Evolutionary conservation across 768 basidiomycete genomes (phyloP).

Genomic region (Phaffia tasmanica): DNA sequence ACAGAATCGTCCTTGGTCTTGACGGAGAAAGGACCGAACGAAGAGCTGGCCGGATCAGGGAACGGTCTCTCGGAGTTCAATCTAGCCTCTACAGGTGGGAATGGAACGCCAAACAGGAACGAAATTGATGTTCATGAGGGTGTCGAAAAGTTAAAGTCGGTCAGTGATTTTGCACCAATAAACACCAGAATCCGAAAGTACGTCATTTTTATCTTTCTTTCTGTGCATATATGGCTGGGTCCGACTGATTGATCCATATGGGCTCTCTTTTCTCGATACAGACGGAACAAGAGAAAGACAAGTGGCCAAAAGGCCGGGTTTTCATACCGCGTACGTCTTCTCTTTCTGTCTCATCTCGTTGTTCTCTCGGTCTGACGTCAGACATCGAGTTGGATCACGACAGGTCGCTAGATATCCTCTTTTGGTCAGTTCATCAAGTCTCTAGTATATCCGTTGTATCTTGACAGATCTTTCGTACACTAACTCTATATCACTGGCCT

Average conservation of each 20-base stretch:
- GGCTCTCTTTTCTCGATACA: not conserved
- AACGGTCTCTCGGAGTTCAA: constrained; percentile 44
- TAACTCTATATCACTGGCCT: constrained; percentile 11
- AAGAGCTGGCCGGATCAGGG: constrained; percentile 36
- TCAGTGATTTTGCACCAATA: constrained; percentile 50
- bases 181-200: constrained; percentile 72
- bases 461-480: not conserved
- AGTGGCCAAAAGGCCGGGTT: constrained; percentile 48
- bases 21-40: constrained; percentile 42
- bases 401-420: constrained; percentile 2
- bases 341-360: not conserved
- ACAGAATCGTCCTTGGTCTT: constrained; percentile 30
- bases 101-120: constrained; percentile 12
- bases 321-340: constrained; percentile 26
- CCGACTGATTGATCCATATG: constrained; percentile 58
- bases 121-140: constrained; percentile 26
- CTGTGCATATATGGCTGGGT: constrained; percentile 36
- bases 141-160: constrained; percentile 37
- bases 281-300: constrained; percentile 46
- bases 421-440: not conserved
- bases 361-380: not conserved
- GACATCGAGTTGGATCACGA: not conserved
- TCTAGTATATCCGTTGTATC: too few relatives aligned
- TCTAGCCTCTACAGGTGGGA: not conserved
- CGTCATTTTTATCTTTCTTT: constrained; percentile 24